Evolutionary conservation across 2,329 filamentous ascomycete species (phyloP).

Genomic region (Plectosphaerella cucumerina): DNA sequence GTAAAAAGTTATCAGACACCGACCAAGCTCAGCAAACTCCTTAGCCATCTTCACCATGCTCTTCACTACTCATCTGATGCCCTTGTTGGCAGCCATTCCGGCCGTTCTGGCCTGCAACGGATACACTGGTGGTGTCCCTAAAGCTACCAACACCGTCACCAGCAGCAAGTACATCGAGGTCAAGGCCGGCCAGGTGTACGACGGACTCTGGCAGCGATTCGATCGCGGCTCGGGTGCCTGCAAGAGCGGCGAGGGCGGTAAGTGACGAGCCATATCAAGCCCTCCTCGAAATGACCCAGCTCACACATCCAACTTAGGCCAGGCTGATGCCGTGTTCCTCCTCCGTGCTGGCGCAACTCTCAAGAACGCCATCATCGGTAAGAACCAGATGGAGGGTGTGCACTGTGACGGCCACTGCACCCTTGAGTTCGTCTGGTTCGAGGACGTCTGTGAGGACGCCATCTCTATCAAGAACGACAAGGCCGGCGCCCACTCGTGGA

Average conservation of each 20-base stretch:
- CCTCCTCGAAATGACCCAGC: not conserved
- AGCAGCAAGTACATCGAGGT: constrained; percentile 26
- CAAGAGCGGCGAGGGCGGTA: constrained; percentile 33
- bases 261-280: not conserved
- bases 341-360: constrained; percentile 37
- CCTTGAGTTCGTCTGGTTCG: constrained; percentile 41
- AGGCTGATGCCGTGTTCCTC: constrained; percentile 38
- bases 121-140: constrained; percentile 24
- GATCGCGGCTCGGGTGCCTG: constrained; percentile 36
- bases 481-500: constrained; percentile 13
- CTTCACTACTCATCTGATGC: constrained; percentile 2
- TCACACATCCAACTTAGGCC: constrained; percentile 16
- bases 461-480: constrained; percentile 20
- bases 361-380: constrained; percentile 42
- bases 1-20: no score
- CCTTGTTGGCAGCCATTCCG: constrained; percentile 18
- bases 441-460: constrained; percentile 41
- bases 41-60: constrained; percentile 3
- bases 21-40: no score
- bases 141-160: constrained; percentile 18
- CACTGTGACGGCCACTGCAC: constrained; percentile 38
- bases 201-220: constrained; percentile 29
- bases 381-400: constrained; percentile 32
- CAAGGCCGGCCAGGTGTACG: constrained; percentile 23
- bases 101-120: constrained; percentile 23